Base-by-base conservation (phyloP, 1,284 basidiomycete genomes). In the Agroathelia rolfsii region DNA sequence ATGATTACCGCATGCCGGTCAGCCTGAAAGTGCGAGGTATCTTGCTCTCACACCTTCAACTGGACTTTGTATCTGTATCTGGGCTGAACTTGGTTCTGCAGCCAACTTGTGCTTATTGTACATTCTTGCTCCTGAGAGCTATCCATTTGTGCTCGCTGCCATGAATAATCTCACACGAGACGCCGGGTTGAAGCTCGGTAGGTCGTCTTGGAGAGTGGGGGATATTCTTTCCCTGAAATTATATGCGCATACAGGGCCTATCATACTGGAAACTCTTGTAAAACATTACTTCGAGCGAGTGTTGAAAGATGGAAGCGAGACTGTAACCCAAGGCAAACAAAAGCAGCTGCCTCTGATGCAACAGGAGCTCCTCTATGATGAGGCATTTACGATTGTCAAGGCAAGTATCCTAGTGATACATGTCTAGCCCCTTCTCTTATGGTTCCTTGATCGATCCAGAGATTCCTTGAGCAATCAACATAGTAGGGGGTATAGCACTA, bases 351-450 rank as follows among this genome's bases (percentile, higher is more conserved):
- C 66, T 6, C 62, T 86, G 33, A 69, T 76, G 39, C 65, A 78
- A 38, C 77, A 87, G 31, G 83, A 90, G 49, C 55, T 94, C 21
- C 57, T 90, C 41, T 92, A 87, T 47, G 83, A 92, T 48, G 76
- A 80, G 55, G 79, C 73, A 1, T 90, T 90, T 51, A 76, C 70
- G 26, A 66, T 89, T 31, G 66, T 82, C 42, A 90, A 88, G 70
- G 86, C 77, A 42, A 34, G 62, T 55, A 22, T 27, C 3, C 31
- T 24, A 30, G 23, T 40, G 22, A 34, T 27, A 21, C n/a, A n/a
- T n/a, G 11, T 21, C 30, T 21, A 18, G 30, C 9, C 14, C 18
- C 18, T 5, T 9, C n/a, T 31, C 19, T 16, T 15, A 5, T 30
- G 6, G 11, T 27, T 24, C 8, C 12, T 16, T 26, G 6, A 5